Percentiles rank a stretch among this genome's conserved stretches.
Evolutionary conservation across 1,284 basidiomycete genomes (phyloP).

Genomic region (Ceratobasidium sp.): DNA sequence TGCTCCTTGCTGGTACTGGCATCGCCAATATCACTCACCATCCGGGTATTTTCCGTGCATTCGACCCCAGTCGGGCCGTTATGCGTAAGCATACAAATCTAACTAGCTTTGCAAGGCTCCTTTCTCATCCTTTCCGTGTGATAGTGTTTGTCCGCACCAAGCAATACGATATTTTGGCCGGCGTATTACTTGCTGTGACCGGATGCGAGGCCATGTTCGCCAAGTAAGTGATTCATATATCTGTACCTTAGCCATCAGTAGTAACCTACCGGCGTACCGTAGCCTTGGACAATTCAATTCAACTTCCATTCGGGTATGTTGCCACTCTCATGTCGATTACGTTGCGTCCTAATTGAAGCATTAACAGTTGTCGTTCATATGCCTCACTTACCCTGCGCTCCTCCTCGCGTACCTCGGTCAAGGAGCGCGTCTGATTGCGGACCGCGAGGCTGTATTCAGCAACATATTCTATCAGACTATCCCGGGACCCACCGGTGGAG

Average conservation of each 20-base stretch:
- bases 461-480: slow-evolving; percentile 76
- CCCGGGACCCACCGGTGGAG: slow-evolving; percentile 67
- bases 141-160: slow-evolving; percentile 72
- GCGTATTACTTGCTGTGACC: slow-evolving; percentile 73
- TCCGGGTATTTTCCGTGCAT: slow-evolving; percentile 74
- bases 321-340: slow-evolving; percentile 37
- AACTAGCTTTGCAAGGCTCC: not conserved
- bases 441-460: slow-evolving; percentile 64
- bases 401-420: slow-evolving; percentile 77
- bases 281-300: slow-evolving; percentile 78
- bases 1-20: slow-evolving; percentile 66
- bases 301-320: slow-evolving; percentile 64
- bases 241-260: not conserved
- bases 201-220: slow-evolving; percentile 79
- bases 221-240: slow-evolving; percentile 60
- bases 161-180: slow-evolving; percentile 72
- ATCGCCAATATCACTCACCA: slow-evolving; percentile 69
- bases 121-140: not conserved
- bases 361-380: slow-evolving; percentile 65
- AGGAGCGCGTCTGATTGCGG: slow-evolving; percentile 70
- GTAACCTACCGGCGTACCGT: slow-evolving; percentile 6
- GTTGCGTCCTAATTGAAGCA: slow-evolving; percentile 8
- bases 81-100: slow-evolving; percentile 61
- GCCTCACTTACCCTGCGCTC: slow-evolving; percentile 72
- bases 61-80: slow-evolving; percentile 75